Conservation (phyloP, 208 protist species). For the Acanthamoeba triangularis region DNA sequence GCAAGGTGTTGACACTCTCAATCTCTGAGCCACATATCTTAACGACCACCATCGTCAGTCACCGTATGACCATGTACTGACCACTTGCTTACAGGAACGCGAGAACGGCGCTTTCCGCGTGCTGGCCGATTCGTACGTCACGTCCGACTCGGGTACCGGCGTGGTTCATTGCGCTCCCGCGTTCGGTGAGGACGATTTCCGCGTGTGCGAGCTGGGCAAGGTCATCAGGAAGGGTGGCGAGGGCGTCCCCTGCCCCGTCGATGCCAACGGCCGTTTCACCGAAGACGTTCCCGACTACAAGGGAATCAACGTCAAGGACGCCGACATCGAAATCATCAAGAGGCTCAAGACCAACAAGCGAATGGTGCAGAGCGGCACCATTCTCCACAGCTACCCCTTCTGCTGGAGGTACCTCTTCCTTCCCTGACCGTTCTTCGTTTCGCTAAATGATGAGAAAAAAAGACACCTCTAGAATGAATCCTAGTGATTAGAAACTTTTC, state of each 20-base stretch:
- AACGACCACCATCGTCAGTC: no score
- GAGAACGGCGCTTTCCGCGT: conserved; percentile 95
- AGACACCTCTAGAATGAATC: conserved; percentile 59
- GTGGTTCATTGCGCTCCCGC: conserved; percentile 99
- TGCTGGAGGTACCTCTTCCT: conserved; percentile 98
- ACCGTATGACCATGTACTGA: neutral
- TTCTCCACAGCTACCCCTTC: conserved; percentile 99
- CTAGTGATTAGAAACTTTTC: conserved; percentile 51
- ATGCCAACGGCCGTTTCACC: conserved; percentile 97
- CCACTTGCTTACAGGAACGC: conserved; percentile 71
- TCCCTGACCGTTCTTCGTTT: neutral
- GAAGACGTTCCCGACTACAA: conserved; percentile 97
- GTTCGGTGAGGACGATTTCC: conserved; percentile 99
- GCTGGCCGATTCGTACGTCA: conserved; percentile 98
- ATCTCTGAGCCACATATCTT: neutral
- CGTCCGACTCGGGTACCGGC: conserved; percentile 98
- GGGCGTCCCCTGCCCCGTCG: conserved; percentile 97
- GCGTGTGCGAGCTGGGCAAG: conserved; percentile 96
- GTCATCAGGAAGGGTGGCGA: conserved; percentile 94
- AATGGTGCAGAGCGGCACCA: conserved; percentile 94
- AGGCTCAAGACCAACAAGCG: conserved; percentile 95
- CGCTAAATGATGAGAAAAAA: neutral
- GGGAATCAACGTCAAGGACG: conserved; percentile 98
- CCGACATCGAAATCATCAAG: conserved; percentile 97
- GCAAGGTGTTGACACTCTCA: conserved; percentile 17